Conservation (phyloP, 1,139 yeast species). For the Candida sojae region DNA sequence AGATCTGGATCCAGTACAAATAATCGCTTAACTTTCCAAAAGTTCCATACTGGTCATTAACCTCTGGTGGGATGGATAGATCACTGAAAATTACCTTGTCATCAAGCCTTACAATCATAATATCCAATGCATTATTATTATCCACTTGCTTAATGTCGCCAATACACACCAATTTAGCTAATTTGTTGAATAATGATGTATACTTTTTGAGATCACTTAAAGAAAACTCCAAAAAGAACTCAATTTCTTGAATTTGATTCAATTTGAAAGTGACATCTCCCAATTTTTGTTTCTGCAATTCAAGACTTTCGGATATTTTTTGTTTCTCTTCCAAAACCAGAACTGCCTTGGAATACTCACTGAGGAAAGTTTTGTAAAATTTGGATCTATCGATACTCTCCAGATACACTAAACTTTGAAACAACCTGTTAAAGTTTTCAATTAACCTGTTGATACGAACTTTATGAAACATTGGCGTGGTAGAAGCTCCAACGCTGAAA, state of each 20-base stretch:
- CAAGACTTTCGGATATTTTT: slow-evolving; percentile 18
- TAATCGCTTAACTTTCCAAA: slow-evolving; percentile 20
- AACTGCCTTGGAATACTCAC: slow-evolving; percentile 15
- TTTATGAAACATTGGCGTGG: slow-evolving; percentile 36
- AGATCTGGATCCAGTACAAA: slow-evolving; percentile 31
- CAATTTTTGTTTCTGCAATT: slow-evolving; percentile 18
- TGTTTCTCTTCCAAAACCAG: slow-evolving; percentile 40
- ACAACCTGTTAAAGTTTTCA: slow-evolving; percentile 47
- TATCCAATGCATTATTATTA: slow-evolving; percentile 25
- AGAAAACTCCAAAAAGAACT: slow-evolving; percentile 57
- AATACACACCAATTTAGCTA: slow-evolving; percentile 47
- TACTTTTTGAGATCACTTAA: slow-evolving; percentile 45
- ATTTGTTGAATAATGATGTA: slow-evolving; percentile 27
- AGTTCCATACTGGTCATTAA: slow-evolving; percentile 17
- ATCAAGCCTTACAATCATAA: slow-evolving; percentile 17
- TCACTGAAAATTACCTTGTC: slow-evolving; percentile 12
- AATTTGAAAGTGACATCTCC: slow-evolving; percentile 28
- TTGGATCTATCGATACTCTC: slow-evolving; percentile 19
- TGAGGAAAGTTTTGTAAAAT: slow-evolving; percentile 10
- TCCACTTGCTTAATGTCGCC: slow-evolving; percentile 49
- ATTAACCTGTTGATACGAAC: slow-evolving; percentile 49
- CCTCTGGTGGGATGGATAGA: slow-evolving; percentile 6
- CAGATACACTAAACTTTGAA: slow-evolving; percentile 39
- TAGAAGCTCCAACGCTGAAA: slow-evolving; percentile 27
- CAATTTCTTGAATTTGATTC: slow-evolving; percentile 48